These are phyloP conservation scores for Plantago major DNA, from an alignment of 257 asterid genomes.

Conservation along the genomic window DNA sequence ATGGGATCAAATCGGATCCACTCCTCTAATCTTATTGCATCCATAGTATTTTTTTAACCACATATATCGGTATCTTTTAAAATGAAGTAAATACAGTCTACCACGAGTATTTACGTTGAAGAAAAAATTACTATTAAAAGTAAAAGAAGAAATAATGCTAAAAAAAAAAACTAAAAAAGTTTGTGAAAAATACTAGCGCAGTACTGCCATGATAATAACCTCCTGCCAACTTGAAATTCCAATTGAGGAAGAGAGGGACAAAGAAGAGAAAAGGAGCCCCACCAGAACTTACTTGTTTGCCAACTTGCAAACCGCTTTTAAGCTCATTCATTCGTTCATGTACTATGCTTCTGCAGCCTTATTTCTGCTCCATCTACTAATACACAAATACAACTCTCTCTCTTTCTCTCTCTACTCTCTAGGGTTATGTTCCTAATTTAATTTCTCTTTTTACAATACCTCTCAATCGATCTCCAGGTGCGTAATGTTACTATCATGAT, in stretches of 20 bases:
- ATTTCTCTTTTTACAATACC: slow-evolving; percentile 9
- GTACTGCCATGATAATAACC: not conserved
- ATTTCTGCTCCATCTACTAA: not conserved
- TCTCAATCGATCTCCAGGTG: slow-evolving; percentile 25
- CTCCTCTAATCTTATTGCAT: too few species aligned
- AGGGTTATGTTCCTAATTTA: slow-evolving; percentile 24
- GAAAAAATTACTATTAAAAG: too few species aligned
- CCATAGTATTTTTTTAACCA: too few species aligned
- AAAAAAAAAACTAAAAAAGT: too few species aligned
- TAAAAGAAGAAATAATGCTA: too few species aligned
- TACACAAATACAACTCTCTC: slow-evolving; percentile 9
- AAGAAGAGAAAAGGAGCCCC: slow-evolving; percentile 6
- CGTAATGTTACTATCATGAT: slow-evolving; percentile 17
- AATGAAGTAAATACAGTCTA: too few species aligned
- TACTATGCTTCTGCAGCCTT: not conserved
- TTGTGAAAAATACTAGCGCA: too few species aligned
- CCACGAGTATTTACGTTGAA: too few species aligned
- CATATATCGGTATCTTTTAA: too few species aligned
- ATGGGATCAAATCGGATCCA: too few species aligned
- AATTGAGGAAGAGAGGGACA: not conserved
- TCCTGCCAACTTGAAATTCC: not conserved
- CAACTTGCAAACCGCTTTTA: slow-evolving; percentile 17
- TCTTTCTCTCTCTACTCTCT: too few species aligned
- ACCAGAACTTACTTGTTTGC: not conserved
- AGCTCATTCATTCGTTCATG: slow-evolving; percentile 10